phyloP scores from a whole-genome alignment of 2,329 filamentous ascomycete genomes.

The Balansia obtecta region DNA sequence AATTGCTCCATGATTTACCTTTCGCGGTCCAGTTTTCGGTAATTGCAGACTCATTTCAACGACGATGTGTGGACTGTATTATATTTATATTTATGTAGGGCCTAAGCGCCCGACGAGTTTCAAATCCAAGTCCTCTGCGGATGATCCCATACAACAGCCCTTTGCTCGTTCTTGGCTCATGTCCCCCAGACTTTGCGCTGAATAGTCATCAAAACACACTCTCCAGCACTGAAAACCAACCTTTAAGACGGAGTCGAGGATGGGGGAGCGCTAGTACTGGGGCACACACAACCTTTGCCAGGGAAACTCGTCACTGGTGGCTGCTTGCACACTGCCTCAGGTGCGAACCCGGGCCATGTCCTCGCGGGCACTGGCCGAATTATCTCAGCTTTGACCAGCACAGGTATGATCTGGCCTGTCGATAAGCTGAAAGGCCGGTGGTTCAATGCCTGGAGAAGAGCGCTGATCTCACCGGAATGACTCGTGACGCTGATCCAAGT shows the following conservation, averaged over 20 bases:
- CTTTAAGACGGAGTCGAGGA: constrained; percentile 1
- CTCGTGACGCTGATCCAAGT: constrained; percentile 48
- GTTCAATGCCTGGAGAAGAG: constrained; percentile 40
- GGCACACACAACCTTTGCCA: constrained; percentile 30
- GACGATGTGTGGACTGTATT: no score
- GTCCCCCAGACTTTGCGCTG: neutral
- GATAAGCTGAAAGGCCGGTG: constrained; percentile 48
- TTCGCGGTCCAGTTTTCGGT: neutral
- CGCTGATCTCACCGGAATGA: constrained; percentile 45
- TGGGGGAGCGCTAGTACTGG: constrained; percentile 7
- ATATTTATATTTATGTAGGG: no score
- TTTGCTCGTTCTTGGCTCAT: neutral
- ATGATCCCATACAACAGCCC: no score
- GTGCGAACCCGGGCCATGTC: constrained; percentile 21
- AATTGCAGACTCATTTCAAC: no score
- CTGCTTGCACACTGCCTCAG: constrained; percentile 29
- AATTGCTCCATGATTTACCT: neutral
- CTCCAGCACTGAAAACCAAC: neutral
- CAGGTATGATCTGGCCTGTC: constrained; percentile 58
- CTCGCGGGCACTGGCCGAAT: constrained; percentile 17
- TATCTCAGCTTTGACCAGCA: constrained; percentile 48
- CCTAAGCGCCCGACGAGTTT: no score
- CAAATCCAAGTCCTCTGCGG: no score
- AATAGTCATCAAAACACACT: no score
- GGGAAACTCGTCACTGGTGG: constrained; percentile 31